These are phyloP conservation scores for Dacryopinax spathularia DNA, from an alignment of 768 basidiomycete genomes.

Conservation along the genomic window DNA sequence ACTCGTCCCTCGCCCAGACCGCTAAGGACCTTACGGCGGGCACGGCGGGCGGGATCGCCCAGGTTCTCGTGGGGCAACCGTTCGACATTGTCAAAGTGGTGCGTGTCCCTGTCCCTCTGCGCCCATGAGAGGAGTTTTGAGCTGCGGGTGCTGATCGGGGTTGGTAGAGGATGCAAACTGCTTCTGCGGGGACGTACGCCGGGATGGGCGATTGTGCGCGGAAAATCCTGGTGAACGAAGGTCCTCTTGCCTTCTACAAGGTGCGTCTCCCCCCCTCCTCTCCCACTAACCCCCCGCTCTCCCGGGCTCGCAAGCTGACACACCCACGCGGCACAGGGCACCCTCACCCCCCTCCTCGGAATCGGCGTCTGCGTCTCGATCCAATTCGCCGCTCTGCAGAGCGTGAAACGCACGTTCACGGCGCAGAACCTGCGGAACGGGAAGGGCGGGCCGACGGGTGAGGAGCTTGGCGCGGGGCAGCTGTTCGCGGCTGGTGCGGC, in stretches of 20 bases:
- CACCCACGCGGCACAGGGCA: slow-evolving; percentile 41
- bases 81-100: slow-evolving; percentile 93
- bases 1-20: slow-evolving; percentile 33
- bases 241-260: slow-evolving; percentile 92
- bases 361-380: slow-evolving; percentile 93
- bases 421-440: slow-evolving; percentile 44
- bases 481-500: slow-evolving; percentile 62
- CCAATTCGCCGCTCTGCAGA: slow-evolving; percentile 84
- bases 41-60: slow-evolving; percentile 79
- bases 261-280: slow-evolving; percentile 26
- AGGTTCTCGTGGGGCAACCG: slow-evolving; percentile 84
- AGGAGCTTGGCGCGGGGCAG: slow-evolving; percentile 44
- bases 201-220: slow-evolving; percentile 82
- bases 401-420: slow-evolving; percentile 66
- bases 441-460: slow-evolving; percentile 51
- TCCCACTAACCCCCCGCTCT: background rate
- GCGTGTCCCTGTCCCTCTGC: slow-evolving; percentile 23
- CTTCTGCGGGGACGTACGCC: slow-evolving; percentile 73
- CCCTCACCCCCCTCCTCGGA: slow-evolving; percentile 75
- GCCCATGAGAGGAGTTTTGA: background rate
- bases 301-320: background rate
- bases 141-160: background rate
- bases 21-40: slow-evolving; percentile 80
- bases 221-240: slow-evolving; percentile 82
- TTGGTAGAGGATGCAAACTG: slow-evolving; percentile 80